phyloP scores from a whole-genome alignment of 805 yeast genomes.

The Sugiyamaella qingdaonensis region DNA sequence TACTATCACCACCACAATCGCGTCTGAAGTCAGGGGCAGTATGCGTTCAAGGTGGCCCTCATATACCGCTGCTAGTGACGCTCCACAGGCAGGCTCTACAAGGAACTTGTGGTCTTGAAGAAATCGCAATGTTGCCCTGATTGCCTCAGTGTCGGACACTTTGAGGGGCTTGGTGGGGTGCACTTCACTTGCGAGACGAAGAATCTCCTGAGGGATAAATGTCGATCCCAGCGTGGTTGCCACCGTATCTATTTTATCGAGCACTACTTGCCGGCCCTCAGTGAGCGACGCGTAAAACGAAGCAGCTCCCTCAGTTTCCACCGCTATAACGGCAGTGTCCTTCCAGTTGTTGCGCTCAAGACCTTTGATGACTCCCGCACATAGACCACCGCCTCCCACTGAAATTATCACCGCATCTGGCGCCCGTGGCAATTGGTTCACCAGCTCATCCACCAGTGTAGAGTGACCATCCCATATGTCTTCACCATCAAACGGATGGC shows the following conservation, averaged over 20 bases:
- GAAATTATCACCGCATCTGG: constrained; percentile 82
- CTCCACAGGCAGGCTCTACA: constrained; percentile 71
- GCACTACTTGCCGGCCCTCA: constrained; percentile 38
- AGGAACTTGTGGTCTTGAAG: constrained; percentile 45
- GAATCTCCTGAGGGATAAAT: constrained; percentile 44
- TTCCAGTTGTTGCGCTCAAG: constrained; percentile 51
- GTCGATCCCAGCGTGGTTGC: constrained; percentile 62
- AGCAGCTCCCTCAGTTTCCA: constrained; percentile 63
- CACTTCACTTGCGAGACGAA: constrained; percentile 36
- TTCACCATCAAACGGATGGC: constrained; percentile 90
- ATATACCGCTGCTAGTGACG: constrained; percentile 42
- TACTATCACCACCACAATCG: constrained; percentile 22
- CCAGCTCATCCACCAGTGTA: constrained; percentile 78
- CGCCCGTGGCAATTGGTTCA: constrained; percentile 59
- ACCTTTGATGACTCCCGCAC: constrained; percentile 78
- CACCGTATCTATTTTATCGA: constrained; percentile 42
- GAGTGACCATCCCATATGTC: constrained; percentile 95
- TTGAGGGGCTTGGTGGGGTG: constrained; percentile 40
- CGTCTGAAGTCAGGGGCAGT: constrained; percentile 15
- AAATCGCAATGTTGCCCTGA: constrained; percentile 44
- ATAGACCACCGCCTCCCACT: constrained; percentile 91
- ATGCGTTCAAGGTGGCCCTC: constrained; percentile 7
- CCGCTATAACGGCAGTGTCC: constrained; percentile 39
- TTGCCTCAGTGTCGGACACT: constrained; percentile 52
- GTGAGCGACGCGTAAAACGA: constrained; percentile 47